These are phyloP conservation scores for Protomyces pachydermus DNA, from an alignment of 1,139 yeast genomes.

Conservation along the genomic window DNA sequence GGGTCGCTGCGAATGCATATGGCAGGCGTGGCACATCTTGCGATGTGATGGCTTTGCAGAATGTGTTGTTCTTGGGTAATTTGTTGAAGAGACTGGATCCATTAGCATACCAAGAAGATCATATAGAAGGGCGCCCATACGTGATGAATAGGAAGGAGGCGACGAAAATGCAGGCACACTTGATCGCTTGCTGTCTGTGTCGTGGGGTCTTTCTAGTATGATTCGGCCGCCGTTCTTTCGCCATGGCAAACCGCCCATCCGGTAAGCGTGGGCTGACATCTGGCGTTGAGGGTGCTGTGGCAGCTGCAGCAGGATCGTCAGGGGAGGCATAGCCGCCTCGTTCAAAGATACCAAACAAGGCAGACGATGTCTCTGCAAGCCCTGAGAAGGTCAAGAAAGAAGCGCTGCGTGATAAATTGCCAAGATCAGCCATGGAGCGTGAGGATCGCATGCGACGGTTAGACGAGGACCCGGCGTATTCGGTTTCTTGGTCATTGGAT, in stretches of 20 bases:
- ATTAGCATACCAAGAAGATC: neutral
- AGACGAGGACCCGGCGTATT: neutral
- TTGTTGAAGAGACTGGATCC: slow-evolving; percentile 3
- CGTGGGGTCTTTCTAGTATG: neutral
- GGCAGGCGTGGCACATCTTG: neutral
- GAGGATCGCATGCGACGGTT: neutral
- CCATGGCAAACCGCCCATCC: slow-evolving; percentile 1
- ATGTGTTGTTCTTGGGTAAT: slow-evolving; percentile 11
- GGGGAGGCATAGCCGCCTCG: slow-evolving; percentile 9
- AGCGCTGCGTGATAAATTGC: slow-evolving; percentile 9
- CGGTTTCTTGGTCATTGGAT: neutral
- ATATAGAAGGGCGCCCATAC: neutral
- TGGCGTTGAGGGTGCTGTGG: slow-evolving; percentile 11
- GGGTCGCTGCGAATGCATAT: slow-evolving; percentile 6
- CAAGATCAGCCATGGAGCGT: slow-evolving; percentile 6
- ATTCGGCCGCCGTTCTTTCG: neutral
- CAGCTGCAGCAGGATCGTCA: neutral
- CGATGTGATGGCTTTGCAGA: slow-evolving; percentile 1
- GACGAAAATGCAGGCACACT: neutral
- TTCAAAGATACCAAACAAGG: slow-evolving; percentile 23
- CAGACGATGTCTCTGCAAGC: slow-evolving; percentile 4
- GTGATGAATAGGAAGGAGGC: slow-evolving; percentile 12
- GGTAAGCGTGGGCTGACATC: neutral
- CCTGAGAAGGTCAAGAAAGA: slow-evolving; percentile 16
- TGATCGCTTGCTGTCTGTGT: neutral